Evolutionary conservation across 2,329 filamentous ascomycete genomes (phyloP).

Genomic region (Hypomyces perniciosus): DNA sequence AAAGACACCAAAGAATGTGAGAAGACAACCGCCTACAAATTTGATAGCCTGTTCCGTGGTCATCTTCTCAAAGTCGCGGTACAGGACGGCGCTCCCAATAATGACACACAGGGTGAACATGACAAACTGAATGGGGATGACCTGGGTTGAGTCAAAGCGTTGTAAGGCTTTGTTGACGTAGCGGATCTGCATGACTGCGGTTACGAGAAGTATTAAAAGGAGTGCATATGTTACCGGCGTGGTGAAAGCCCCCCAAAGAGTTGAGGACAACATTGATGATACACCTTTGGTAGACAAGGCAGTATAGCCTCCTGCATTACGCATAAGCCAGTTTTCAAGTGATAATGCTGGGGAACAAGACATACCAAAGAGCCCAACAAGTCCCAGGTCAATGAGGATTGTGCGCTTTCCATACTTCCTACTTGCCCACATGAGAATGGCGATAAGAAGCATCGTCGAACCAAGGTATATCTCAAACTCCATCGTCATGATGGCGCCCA

Average conservation of each 20-base stretch:
- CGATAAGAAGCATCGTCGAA: conserved; percentile 68
- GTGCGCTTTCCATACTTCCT: conserved; percentile 76
- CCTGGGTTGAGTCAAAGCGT: conserved; percentile 92
- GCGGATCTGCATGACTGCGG: conserved; percentile 93
- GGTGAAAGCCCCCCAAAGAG: conserved; percentile 78
- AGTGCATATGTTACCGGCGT: conserved; percentile 89
- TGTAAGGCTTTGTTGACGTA: conserved; percentile 87
- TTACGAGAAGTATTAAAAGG: conserved; percentile 70
- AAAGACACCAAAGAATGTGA: conserved; percentile 97
- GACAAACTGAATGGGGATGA: conserved; percentile 97
- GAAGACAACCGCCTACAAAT: conserved; percentile 81
- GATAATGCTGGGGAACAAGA: conserved; percentile 14
- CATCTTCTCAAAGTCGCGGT: conserved; percentile 88
- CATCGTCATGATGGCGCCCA: conserved; percentile 77
- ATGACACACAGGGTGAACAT: conserved; percentile 95
- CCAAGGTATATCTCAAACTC: conserved; percentile 89
- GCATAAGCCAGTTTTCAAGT: conserved; percentile 12
- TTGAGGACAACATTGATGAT: conserved; percentile 88
- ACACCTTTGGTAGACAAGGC: conserved; percentile 94
- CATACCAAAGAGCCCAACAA: conserved; percentile 88
- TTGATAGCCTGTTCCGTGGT: conserved; percentile 67
- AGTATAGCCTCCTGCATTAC: conserved; percentile 74
- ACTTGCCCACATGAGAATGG: conserved; percentile 74
- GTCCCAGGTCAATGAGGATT: conserved; percentile 85
- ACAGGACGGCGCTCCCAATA: conserved; percentile 84